Percentiles rank a stretch among this genome's conserved stretches.
phyloP scores from a whole-genome alignment of 352 stramenopile species.

The Phytopythium helicoides region DNA sequence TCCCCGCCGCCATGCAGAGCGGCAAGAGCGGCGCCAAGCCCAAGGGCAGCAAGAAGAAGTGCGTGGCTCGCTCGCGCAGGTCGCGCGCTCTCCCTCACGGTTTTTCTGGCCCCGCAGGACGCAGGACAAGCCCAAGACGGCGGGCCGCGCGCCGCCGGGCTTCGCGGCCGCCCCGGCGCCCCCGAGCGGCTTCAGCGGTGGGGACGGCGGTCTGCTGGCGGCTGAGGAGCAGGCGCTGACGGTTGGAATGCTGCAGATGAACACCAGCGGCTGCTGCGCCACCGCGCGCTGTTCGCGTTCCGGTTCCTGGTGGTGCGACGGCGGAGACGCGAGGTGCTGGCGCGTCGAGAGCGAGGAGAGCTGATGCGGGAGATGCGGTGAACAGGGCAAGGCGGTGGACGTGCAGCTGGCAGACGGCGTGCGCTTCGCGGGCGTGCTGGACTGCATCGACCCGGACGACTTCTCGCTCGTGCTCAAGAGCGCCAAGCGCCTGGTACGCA shows the following conservation, averaged over 20 bases:
- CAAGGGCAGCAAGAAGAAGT: slow-evolving; percentile 38
- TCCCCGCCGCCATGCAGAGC: slow-evolving; percentile 3
- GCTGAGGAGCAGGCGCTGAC: no score
- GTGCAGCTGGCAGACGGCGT: slow-evolving; percentile 58
- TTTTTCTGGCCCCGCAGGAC: slow-evolving; percentile 7
- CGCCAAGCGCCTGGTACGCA: slow-evolving; percentile 41
- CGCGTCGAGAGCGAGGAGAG: background rate
- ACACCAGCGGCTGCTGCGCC: slow-evolving; percentile 65
- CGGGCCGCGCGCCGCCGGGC: slow-evolving; percentile 5
- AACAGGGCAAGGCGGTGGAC: slow-evolving; percentile 62
- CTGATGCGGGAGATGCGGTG: background rate
- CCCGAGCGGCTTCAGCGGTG: slow-evolving; percentile 43
- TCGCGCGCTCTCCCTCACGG: background rate
- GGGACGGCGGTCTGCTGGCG: slow-evolving; percentile 1
- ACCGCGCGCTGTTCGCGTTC: slow-evolving; percentile 80
- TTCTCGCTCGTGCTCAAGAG: slow-evolving; percentile 84
- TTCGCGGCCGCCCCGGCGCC: slow-evolving; percentile 4
- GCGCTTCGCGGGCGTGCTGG: slow-evolving; percentile 68
- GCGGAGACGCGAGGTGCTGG: background rate
- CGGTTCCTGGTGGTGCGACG: slow-evolving; percentile 58
- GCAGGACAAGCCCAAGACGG: slow-evolving; percentile 17
- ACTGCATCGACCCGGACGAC: slow-evolving; percentile 83
- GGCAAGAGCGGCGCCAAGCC: slow-evolving; percentile 9
- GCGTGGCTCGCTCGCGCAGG: background rate
- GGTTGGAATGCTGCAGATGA: slow-evolving; percentile 25